These are phyloP conservation scores for Pascua sp. DNA, from an alignment of 1,284 basidiomycete genomes.

Conservation along the genomic window DNA sequence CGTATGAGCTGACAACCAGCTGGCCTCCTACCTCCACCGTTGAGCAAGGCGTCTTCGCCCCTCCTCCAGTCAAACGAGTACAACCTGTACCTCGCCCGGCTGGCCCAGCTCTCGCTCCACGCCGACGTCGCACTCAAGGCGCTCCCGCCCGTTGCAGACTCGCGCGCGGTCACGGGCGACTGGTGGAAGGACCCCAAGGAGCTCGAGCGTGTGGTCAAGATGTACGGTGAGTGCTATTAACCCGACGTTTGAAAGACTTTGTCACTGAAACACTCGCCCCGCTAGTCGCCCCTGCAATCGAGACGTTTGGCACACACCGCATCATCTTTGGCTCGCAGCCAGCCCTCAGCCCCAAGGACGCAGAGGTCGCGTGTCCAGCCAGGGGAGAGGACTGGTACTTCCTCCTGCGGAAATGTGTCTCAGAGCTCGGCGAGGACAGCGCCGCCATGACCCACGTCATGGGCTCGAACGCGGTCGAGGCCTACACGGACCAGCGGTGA, in stretches of 20 bases:
- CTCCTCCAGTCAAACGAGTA: slow-evolving; percentile 75
- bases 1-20: slow-evolving; percentile 53
- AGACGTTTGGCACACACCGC: slow-evolving; percentile 60
- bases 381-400: slow-evolving; percentile 70
- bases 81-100: slow-evolving; percentile 66
- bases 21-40: slow-evolving; percentile 78
- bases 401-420: slow-evolving; percentile 69
- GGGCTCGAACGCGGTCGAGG: slow-evolving; percentile 28
- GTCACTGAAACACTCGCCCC: neutral
- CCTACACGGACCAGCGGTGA: no score
- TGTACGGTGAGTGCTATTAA: slow-evolving; percentile 67
- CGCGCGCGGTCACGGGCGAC: slow-evolving; percentile 36
- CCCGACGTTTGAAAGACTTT: neutral
- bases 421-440: slow-evolving; percentile 77
- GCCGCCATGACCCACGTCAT: slow-evolving; percentile 57
- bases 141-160: slow-evolving; percentile 69
- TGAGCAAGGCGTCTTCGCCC: slow-evolving; percentile 65
- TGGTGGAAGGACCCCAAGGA: slow-evolving; percentile 65
- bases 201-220: slow-evolving; percentile 71
- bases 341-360: slow-evolving; percentile 29
- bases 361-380: slow-evolving; percentile 48
- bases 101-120: slow-evolving; percentile 71
- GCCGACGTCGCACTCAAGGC: slow-evolving; percentile 71
- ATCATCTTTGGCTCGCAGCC: slow-evolving; percentile 59
- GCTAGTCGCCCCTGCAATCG: slow-evolving; percentile 55